A percentile compares a stretch with the other conserved stretches of the same genome.
Evolutionary conservation across 192 early-diverging fungal genomes (phyloP).

Genomic region (Chytriomyces sp.): DNA sequence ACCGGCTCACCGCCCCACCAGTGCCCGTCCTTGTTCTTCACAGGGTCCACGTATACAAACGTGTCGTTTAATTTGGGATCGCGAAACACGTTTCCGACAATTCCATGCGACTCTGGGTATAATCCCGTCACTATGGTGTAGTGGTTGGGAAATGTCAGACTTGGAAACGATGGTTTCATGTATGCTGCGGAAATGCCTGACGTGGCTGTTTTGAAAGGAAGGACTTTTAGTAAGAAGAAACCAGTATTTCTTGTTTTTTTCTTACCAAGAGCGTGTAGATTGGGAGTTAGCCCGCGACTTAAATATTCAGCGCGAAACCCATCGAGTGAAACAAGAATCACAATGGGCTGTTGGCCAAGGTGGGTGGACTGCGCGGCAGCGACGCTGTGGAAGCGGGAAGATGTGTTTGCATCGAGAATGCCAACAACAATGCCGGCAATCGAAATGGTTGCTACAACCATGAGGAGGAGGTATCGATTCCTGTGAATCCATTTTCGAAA

Average conservation of each 20-base stretch:
- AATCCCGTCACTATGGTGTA: conserved; percentile 87
- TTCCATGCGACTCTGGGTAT: conserved; percentile 90
- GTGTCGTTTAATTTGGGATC: conserved; percentile 73
- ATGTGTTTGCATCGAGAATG: conserved; percentile 2
- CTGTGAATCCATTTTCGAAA: not conserved
- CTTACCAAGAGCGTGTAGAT: conserved; percentile 62
- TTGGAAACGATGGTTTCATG: conserved; percentile 75
- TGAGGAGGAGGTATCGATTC: conserved; percentile 3
- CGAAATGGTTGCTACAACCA: not conserved
- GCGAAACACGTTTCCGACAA: conserved; percentile 86
- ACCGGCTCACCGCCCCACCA: conserved; percentile 93
- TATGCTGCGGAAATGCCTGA: conserved; percentile 60
- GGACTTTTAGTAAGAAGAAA: not conserved
- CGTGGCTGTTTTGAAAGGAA: conserved; percentile 36
- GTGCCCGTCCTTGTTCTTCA: conserved; percentile 62
- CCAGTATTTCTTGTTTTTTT: not conserved
- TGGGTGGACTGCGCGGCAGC: not conserved
- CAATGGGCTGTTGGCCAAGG: not conserved
- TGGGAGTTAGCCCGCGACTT: conserved; percentile 72
- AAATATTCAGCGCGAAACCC: conserved; percentile 87
- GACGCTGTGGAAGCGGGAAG: not conserved
- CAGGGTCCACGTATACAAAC: conserved; percentile 76
- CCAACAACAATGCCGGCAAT: conserved; percentile 6
- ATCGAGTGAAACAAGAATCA: conserved; percentile 86
- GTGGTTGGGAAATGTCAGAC: conserved; percentile 92